Percentiles rank a stretch among this genome's conserved stretches.
Conservation (phyloP, 345 rosid genomes). For the Trapa bicornis region DNA sequence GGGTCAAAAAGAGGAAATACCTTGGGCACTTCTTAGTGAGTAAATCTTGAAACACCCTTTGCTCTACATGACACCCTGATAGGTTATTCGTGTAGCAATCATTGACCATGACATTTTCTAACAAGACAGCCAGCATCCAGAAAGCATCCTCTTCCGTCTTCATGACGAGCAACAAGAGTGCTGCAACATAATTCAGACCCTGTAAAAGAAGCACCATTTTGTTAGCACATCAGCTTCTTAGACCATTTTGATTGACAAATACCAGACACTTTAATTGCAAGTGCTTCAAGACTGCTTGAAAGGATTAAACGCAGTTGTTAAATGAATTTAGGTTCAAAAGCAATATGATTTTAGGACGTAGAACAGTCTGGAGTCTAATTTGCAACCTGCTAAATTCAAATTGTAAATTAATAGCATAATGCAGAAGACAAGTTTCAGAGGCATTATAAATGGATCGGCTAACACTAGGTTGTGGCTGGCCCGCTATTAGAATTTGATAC, state of each 20-base stretch:
- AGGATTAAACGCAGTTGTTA: too few species aligned
- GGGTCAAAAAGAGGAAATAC: conserved; percentile 17
- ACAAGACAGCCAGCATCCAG: conserved; percentile 97
- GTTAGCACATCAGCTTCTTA: background rate
- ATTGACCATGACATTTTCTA: conserved; percentile 87
- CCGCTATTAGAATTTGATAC: background rate
- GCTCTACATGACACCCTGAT: conserved; percentile 98
- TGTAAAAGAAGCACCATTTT: conserved; percentile 12
- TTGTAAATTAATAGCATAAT: background rate
- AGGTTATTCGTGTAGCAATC: conserved; percentile 91
- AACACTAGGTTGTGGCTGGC: background rate
- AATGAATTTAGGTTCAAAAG: too few species aligned
- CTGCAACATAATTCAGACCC: conserved; percentile 99
- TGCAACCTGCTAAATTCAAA: background rate
- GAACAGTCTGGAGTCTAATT: too few species aligned
- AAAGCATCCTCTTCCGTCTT: conserved; percentile 99
- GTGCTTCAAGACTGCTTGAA: too few species aligned
- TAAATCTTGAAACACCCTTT: conserved; percentile 90
- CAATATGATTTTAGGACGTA: too few species aligned
- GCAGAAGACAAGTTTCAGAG: background rate
- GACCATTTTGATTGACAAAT: background rate
- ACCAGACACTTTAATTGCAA: background rate
- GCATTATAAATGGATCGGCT: background rate
- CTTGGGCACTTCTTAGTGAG: conserved; percentile 77
- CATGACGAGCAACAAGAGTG: conserved; percentile 87